Base-by-base conservation (phyloP, 2,329 filamentous ascomycete genomes). In the Monilinia aucupariae region DNA sequence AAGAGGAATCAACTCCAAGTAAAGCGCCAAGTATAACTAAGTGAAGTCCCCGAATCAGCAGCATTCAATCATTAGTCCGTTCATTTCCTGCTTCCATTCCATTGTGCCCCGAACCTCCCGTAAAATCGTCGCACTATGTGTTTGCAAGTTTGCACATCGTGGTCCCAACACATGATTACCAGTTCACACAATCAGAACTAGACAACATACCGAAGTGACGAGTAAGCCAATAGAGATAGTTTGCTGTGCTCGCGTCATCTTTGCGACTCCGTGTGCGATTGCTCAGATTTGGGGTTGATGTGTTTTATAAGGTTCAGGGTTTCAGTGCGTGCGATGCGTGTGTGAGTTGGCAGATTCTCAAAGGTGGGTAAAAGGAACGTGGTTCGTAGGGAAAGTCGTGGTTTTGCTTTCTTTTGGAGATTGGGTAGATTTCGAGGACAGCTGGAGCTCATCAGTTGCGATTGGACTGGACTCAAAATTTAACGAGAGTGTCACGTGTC, bases 161-260 rank as follows among this genome's bases (percentile, higher is more conserved):
- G 30, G 37, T 30, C n/a, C 60, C 60, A 62, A 56, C 60, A 41
- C 51, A 62, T 58, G 20, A 58, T 56, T 32, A 62, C 22, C 45
- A 48, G 48, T 56, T 41, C 39, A 55, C 12, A 48, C 27, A 37
- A 47, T n/a, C 22, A 59, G 39, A 55, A 20, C 39, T 15, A 53
- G 41, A 61, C 30, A 53, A 50, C 65, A 71, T 87, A 97, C 92
- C 45, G 92, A 96, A 72, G 90, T 91, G 77, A 94, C 84, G 71
- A 97, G 83, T 72, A 97, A 86, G 73, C 86, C 88, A 73, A 96
- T 82, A 66, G 92, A 96, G 75, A 97, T 87, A 68, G 91, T 93
- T 78, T 97, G 92, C 76, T 91, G 88, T 27, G 94, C 94, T 78
- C 92, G 91, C 70, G 94, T 96, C 94, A 97, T 97, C 68, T 69